These are phyloP conservation scores for Fusarium sp. DNA, from an alignment of 2,329 filamentous ascomycete genomes.

Conservation along the genomic window DNA sequence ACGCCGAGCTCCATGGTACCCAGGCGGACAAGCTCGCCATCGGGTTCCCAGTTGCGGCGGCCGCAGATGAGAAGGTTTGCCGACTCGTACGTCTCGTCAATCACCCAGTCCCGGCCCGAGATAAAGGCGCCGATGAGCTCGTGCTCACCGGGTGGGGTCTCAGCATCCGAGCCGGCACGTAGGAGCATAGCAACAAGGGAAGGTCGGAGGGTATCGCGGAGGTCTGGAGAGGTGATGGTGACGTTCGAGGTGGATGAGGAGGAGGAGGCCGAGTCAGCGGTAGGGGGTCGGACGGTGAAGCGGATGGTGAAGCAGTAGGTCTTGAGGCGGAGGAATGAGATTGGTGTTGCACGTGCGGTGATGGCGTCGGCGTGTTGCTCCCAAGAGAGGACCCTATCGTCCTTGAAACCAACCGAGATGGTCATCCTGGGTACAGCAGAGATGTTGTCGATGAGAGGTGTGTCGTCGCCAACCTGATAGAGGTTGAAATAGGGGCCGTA, in stretches of 20 bases:
- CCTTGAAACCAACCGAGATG: conserved; percentile 51
- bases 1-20: conserved; percentile 46
- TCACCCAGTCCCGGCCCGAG: conserved; percentile 48
- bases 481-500: conserved; percentile 47
- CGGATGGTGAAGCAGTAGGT: conserved; percentile 50
- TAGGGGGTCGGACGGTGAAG: conserved; percentile 37
- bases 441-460: conserved; percentile 45
- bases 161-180: conserved; percentile 32
- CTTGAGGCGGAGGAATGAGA: conserved; percentile 49
- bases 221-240: conserved; percentile 39
- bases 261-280: conserved; percentile 20
- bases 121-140: conserved; percentile 45
- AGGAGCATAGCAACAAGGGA: conserved; percentile 38
- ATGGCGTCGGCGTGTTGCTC: conserved; percentile 51
- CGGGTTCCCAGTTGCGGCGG: conserved; percentile 42
- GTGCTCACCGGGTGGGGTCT: conserved; percentile 41
- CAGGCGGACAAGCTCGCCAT: conserved; percentile 47
- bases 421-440: conserved; percentile 49
- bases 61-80: conserved; percentile 48
- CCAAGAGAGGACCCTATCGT: conserved; percentile 50
- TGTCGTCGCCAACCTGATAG: conserved; percentile 45
- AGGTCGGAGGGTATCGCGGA: conserved; percentile 34
- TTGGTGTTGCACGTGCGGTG: conserved; percentile 37
- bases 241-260: conserved; percentile 19
- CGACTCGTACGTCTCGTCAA: conserved; percentile 40